These are phyloP conservation scores for Chenopodium suecicum DNA, from an alignment of 148 eudicot genomes.

Conservation along the genomic window DNA sequence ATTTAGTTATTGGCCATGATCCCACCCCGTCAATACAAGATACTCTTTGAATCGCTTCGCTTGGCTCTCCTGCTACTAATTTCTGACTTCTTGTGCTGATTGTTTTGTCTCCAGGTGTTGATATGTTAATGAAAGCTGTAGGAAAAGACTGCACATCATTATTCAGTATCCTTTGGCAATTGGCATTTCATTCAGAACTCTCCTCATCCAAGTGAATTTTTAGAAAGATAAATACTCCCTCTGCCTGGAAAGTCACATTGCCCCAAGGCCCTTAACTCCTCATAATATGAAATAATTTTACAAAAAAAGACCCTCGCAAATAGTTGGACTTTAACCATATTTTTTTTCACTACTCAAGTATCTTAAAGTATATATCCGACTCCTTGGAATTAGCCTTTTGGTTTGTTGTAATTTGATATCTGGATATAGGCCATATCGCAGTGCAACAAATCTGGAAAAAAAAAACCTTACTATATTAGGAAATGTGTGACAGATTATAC, in stretches of 20 bases:
- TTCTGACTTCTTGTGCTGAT: constrained; percentile 5
- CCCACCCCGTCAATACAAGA: neutral
- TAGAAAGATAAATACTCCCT: neutral
- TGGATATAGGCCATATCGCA: no score
- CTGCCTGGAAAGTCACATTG: neutral
- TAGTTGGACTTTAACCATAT: neutral
- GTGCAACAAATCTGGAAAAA: neutral
- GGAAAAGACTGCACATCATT: constrained; percentile 90
- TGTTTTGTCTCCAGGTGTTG: constrained; percentile 61
- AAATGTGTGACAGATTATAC: neutral
- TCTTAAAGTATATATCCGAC: neutral
- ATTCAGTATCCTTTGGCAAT: constrained; percentile 83
- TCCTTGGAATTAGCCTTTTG: no score
- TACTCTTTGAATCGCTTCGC: neutral
- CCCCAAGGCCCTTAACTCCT: neutral
- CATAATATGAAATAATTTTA: neutral
- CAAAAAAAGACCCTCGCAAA: no score
- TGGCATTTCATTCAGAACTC: neutral
- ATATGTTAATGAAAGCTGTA: constrained; percentile 90
- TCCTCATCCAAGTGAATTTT: neutral
- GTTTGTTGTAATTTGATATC: no score
- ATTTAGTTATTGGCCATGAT: neutral
- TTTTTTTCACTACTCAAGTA: neutral
- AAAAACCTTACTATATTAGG: neutral
- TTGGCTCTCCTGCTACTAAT: neutral